Evolutionary conservation across 2,329 filamentous ascomycete genomes (phyloP).

Genomic region (Colletotrichum lindemuthianum): DNA sequence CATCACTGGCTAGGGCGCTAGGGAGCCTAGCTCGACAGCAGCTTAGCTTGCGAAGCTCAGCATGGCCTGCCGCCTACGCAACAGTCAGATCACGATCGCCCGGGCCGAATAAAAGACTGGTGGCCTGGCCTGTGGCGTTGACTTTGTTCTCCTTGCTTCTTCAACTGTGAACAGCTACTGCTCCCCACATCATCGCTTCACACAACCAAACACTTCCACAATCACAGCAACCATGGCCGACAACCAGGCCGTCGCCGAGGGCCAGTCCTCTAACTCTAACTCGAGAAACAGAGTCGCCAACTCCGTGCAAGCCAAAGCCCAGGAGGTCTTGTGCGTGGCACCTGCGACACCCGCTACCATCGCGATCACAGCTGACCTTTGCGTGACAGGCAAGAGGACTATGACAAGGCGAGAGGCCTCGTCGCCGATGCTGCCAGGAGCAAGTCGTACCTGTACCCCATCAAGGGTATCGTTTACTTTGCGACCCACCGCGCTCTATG

Average conservation of each 20-base stretch:
- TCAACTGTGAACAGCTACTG: background rate
- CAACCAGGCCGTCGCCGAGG: slow-evolving; percentile 20
- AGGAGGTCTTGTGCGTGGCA: slow-evolving; percentile 57
- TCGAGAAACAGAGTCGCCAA: slow-evolving; percentile 44
- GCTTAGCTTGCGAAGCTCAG: slow-evolving; percentile 14
- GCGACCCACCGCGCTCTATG: slow-evolving; percentile 64
- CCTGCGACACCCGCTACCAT: background rate
- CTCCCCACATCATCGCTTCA: background rate
- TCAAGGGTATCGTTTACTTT: slow-evolving; percentile 75
- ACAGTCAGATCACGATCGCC: slow-evolving; percentile 29
- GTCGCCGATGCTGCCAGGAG: slow-evolving; percentile 78
- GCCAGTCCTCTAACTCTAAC: slow-evolving; percentile 18
- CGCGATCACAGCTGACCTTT: slow-evolving; percentile 26
- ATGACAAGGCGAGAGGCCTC: slow-evolving; percentile 70
- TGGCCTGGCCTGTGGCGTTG: slow-evolving; percentile 1
- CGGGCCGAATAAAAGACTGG: slow-evolving; percentile 23
- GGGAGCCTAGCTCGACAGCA: slow-evolving; percentile 25
- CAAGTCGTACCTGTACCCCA: slow-evolving; percentile 78
- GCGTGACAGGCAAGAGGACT: slow-evolving; percentile 71
- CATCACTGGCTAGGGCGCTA: slow-evolving; percentile 27
- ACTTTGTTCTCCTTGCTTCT: background rate
- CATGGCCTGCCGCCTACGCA: slow-evolving; percentile 8
- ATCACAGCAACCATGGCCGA: slow-evolving; percentile 19
- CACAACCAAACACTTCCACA: background rate
- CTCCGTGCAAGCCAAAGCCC: slow-evolving; percentile 56